These are phyloP conservation scores for Theileria luwenshuni DNA, from an alignment of 169 alveolate genomes.

Conservation along the genomic window DNA sequence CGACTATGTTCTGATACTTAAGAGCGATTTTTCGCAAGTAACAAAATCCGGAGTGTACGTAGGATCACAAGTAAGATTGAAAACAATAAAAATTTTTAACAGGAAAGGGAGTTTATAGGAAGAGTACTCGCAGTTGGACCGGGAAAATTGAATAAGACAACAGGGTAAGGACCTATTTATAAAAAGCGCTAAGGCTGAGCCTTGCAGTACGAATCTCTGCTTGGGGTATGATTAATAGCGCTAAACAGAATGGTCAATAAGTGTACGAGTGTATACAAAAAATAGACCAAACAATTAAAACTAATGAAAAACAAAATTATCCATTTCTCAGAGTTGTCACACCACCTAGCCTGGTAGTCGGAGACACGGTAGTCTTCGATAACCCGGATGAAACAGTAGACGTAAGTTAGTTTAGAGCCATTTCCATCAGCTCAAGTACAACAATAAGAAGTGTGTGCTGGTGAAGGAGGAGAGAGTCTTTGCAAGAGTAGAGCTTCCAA, in stretches of 20 bases:
- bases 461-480: conserved; percentile 51
- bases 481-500: conserved; percentile 31
- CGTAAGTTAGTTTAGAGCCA: conserved; percentile 29
- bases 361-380: conserved; percentile 55
- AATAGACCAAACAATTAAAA: not conserved
- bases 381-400: conserved; percentile 51
- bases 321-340: conserved; percentile 39
- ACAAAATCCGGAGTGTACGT: conserved; percentile 60
- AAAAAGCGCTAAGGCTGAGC: conserved; percentile 73
- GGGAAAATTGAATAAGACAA: conserved; percentile 30
- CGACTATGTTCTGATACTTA: conserved; percentile 57
- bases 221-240: conserved; percentile 73
- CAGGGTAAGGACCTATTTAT: conserved; percentile 58
- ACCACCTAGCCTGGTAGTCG: conserved; percentile 57
- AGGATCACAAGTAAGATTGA: conserved; percentile 41
- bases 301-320: not conserved
- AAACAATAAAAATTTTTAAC: conserved; percentile 3
- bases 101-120: conserved; percentile 58
- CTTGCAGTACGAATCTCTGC: conserved; percentile 64
- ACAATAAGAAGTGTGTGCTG: conserved; percentile 53
- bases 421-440: conserved; percentile 51
- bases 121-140: conserved; percentile 66
- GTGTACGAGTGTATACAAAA: not conserved
- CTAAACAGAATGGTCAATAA: conserved; percentile 28
- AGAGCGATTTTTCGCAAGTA: conserved; percentile 15